Conservation (phyloP, 305 asterid species). For the Fraxinus platypoda region DNA sequence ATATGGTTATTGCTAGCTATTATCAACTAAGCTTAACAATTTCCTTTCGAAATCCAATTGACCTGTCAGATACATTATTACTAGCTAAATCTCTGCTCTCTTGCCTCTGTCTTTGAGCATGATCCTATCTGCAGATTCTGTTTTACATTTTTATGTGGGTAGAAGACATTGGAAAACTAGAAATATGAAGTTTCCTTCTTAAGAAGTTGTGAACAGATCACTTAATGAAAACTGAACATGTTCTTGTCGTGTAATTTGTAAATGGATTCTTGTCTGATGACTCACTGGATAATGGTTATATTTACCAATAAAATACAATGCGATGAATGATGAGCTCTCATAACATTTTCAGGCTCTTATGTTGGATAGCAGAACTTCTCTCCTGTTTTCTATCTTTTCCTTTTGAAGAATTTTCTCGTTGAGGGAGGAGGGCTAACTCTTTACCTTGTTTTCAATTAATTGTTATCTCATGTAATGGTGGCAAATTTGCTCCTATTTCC, state of each 20-base stretch:
- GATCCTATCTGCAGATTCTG: not conserved
- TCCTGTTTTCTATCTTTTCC: not conserved
- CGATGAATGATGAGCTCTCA: not conserved
- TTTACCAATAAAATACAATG: not conserved
- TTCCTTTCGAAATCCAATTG: not conserved
- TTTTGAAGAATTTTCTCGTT: not conserved
- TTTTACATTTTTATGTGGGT: not conserved
- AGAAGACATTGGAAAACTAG: not conserved
- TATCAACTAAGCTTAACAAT: not conserved
- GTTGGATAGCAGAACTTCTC: not conserved
- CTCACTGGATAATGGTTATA: not conserved
- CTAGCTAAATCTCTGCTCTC: not conserved
- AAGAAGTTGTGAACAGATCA: not conserved
- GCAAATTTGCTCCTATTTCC: not conserved
- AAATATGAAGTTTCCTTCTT: not conserved
- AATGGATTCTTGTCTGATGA: constrained; percentile 3
- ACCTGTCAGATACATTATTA: not conserved
- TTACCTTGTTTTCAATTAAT: not conserved
- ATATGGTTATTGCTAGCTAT: not conserved
- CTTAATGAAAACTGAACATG: not conserved
- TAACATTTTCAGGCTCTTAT: not conserved
- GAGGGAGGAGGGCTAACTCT: not conserved
- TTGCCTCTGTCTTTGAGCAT: not conserved
- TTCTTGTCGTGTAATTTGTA: not conserved
- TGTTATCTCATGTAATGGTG: constrained; percentile 1